These are phyloP conservation scores for Pseudoscleropodium purum DNA, from an alignment of 225 moss, liverwort and hornwort species.

Conservation along the genomic window DNA sequence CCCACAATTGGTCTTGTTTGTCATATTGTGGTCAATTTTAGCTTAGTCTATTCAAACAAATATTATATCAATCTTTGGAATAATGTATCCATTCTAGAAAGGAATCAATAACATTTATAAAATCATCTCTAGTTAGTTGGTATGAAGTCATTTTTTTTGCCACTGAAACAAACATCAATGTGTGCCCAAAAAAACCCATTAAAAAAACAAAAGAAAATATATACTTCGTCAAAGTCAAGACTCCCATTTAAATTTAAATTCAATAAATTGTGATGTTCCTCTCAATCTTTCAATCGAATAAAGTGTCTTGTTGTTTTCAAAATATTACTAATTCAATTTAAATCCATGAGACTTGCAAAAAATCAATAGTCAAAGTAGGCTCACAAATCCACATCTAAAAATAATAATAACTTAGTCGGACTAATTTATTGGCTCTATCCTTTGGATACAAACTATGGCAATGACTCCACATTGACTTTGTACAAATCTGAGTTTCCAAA, in stretches of 20 bases:
- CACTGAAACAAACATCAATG: background rate
- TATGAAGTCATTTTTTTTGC: background rate
- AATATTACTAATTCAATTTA: too few relatives aligned
- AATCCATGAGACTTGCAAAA: background rate
- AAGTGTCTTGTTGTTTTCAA: background rate
- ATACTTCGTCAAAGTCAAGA: background rate
- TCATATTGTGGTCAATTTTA: background rate
- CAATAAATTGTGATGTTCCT: background rate
- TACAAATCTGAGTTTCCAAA: too few relatives aligned
- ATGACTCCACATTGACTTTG: too few relatives aligned
- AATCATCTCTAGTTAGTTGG: background rate
- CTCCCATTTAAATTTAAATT: background rate
- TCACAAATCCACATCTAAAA: background rate
- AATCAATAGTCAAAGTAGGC: background rate
- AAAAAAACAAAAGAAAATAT: background rate
- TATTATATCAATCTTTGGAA: background rate
- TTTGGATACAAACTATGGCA: too few relatives aligned
- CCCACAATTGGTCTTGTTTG: background rate
- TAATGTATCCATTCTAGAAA: background rate
- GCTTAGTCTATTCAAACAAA: background rate
- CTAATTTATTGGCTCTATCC: too few relatives aligned
- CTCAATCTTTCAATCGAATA: background rate
- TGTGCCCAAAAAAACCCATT: background rate
- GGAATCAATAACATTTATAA: background rate
- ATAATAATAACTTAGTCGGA: too few relatives aligned